These are phyloP conservation scores for Cutaneotrichosporon sp. DNA, from an alignment of 1,284 basidiomycete genomes.

Conservation along the genomic window DNA sequence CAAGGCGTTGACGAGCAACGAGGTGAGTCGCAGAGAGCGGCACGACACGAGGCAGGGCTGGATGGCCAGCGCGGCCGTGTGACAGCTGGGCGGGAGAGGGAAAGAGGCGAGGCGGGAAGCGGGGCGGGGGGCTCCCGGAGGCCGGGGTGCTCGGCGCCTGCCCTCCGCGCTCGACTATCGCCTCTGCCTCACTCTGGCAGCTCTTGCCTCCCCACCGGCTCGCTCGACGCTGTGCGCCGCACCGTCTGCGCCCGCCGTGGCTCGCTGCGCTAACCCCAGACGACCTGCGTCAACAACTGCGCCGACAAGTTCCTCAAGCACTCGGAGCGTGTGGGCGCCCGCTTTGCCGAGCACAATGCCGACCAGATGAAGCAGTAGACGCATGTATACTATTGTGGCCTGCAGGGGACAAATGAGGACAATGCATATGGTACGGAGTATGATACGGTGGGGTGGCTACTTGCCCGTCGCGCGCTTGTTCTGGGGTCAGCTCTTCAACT, in stretches of 20 bases:
- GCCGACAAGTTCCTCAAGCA: slow-evolving; percentile 96
- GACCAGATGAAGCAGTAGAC: slow-evolving; percentile 17
- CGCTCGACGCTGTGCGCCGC: too few species aligned
- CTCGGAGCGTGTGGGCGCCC: slow-evolving; percentile 87
- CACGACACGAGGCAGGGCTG: neutral
- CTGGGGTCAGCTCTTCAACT: neutral
- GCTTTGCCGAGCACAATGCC: slow-evolving; percentile 87
- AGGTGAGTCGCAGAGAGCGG: slow-evolving; percentile 61
- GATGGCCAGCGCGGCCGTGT: too few species aligned
- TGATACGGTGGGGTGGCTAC: neutral
- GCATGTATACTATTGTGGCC: neutral
- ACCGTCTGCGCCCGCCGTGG: too few species aligned
- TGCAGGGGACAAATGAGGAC: neutral
- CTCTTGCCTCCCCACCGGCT: neutral
- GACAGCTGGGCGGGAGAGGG: neutral
- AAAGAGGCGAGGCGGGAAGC: neutral
- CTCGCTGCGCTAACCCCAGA: slow-evolving; percentile 42
- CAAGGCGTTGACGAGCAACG: slow-evolving; percentile 89
- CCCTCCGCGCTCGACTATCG: too few species aligned
- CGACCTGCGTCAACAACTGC: slow-evolving; percentile 63
- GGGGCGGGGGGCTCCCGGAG: too few species aligned
- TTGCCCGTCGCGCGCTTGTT: slow-evolving; percentile 15
- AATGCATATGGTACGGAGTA: slow-evolving; percentile 4
- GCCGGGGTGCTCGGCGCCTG: too few species aligned
- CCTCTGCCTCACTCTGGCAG: neutral